Conservation (phyloP, 176 grass and related monocot genomes). For the Areca catechu region DNA sequence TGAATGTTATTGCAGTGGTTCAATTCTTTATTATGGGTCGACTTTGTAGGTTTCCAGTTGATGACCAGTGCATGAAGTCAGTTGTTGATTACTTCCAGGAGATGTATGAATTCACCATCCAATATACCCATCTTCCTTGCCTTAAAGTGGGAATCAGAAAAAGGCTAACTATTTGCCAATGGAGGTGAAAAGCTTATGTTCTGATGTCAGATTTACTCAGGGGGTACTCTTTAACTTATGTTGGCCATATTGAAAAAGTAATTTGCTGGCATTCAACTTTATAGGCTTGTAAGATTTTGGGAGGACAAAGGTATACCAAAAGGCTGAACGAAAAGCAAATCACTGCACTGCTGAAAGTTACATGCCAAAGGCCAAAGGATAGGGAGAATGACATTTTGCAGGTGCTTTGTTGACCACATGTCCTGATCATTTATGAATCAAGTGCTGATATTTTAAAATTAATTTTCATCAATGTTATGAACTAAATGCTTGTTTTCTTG, state of each 20-base stretch:
- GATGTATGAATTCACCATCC: slow-evolving; percentile 27
- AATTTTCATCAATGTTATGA: background rate
- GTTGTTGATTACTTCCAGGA: slow-evolving; percentile 51
- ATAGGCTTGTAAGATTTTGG: slow-evolving; percentile 53
- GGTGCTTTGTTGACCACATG: slow-evolving; percentile 6
- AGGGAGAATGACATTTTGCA: slow-evolving; percentile 26
- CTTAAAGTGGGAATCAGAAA: slow-evolving; percentile 47
- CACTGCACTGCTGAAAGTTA: slow-evolving; percentile 15
- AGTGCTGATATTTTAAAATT: no score
- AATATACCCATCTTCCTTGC: slow-evolving; percentile 43
- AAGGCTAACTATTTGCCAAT: slow-evolving; percentile 61
- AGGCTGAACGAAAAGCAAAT: slow-evolving; percentile 36
- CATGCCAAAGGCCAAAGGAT: slow-evolving; percentile 22
- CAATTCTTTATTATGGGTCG: background rate
- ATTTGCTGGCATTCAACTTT: slow-evolving; percentile 5
- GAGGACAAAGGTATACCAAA: slow-evolving; percentile 50
- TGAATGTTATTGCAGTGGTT: background rate
- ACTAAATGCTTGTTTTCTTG: no score
- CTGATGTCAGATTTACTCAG: background rate
- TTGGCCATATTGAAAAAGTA: background rate
- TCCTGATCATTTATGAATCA: no score
- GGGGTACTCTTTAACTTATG: background rate
- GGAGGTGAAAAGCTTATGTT: slow-evolving; percentile 44
- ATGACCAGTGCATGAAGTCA: slow-evolving; percentile 18
- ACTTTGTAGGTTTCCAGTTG: slow-evolving; percentile 12